These are phyloP conservation scores for Ruellia speciosa DNA, from an alignment of 305 asterid species.

Conservation along the genomic window DNA sequence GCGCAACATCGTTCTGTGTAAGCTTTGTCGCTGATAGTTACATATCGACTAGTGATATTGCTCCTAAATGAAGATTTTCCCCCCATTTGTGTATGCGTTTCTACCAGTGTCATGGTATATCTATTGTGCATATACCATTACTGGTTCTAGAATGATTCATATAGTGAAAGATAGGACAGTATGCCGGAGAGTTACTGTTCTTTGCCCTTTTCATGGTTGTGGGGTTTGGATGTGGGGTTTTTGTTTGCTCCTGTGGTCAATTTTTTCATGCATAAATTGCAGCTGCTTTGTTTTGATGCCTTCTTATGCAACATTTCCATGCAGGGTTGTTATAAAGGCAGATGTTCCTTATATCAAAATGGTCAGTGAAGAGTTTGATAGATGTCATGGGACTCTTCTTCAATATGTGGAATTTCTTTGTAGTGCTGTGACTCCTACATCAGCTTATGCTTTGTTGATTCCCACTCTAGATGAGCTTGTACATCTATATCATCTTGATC, in stretches of 20 bases:
- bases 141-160: neutral
- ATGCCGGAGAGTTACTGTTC: neutral
- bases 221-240: slow-evolving; percentile 4
- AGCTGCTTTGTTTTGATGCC: slow-evolving; percentile 6
- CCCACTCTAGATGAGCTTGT: slow-evolving; percentile 91
- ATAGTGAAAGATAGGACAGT: neutral
- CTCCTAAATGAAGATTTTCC: neutral
- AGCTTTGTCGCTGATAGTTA: slow-evolving; percentile 20
- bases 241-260: neutral
- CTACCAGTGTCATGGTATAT: slow-evolving; percentile 3
- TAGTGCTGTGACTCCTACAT: slow-evolving; percentile 75
- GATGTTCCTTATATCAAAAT: slow-evolving; percentile 80
- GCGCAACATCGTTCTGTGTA: slow-evolving; percentile 97
- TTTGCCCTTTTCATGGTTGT: slow-evolving; percentile 3
- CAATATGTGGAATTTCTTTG: slow-evolving; percentile 96
- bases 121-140: neutral
- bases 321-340: slow-evolving; percentile 87
- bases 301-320: slow-evolving; percentile 20
- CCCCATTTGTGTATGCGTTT: neutral
- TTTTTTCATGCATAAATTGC: neutral
- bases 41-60: slow-evolving; percentile 5
- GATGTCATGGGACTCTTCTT: slow-evolving; percentile 98
- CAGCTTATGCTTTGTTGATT: slow-evolving; percentile 71
- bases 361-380: slow-evolving; percentile 97
- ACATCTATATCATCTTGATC: slow-evolving; percentile 93